Percentiles rank a stretch among this genome's conserved stretches.
phyloP scores from a whole-genome alignment of 2,329 filamentous ascomycete genomes.

The Cordyceps tenuipes region DNA sequence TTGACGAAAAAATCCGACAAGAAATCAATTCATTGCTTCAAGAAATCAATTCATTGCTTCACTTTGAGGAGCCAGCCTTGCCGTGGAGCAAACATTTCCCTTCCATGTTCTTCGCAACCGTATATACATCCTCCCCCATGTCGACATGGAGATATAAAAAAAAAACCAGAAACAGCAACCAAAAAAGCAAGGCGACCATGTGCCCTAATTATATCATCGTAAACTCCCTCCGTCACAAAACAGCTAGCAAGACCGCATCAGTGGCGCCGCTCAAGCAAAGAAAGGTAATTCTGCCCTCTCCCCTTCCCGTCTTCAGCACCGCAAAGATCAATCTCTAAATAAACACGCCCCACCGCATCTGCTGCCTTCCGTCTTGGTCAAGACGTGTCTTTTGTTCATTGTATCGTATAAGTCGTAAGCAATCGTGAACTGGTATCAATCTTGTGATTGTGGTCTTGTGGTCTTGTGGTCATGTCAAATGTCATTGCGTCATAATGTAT shows the following conservation, averaged over 20 bases:
- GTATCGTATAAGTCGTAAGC: conserved; percentile 4
- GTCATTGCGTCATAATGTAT: background rate
- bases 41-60: conserved; percentile 1
- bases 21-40: background rate
- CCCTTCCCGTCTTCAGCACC: background rate
- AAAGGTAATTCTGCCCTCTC: background rate
- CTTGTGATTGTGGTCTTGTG: background rate
- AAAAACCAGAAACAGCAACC: background rate
- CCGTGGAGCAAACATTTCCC: background rate
- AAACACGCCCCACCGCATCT: background rate
- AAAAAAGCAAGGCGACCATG: background rate
- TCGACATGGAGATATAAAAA: background rate
- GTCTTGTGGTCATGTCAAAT: background rate
- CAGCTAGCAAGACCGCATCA: background rate
- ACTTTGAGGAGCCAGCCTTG: conserved; percentile 2
- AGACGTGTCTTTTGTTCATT: background rate
- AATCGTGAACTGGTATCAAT: conserved; percentile 1
- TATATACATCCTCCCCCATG: background rate
- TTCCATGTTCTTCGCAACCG: background rate
- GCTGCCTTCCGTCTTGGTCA: background rate
- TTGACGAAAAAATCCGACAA: background rate
- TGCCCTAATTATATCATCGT: background rate
- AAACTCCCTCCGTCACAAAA: background rate
- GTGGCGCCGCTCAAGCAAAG: background rate
- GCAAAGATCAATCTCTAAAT: background rate